phyloP scores from a whole-genome alignment of 2,329 filamentous ascomycete species.

The Paecilomyces formosus region DNA sequence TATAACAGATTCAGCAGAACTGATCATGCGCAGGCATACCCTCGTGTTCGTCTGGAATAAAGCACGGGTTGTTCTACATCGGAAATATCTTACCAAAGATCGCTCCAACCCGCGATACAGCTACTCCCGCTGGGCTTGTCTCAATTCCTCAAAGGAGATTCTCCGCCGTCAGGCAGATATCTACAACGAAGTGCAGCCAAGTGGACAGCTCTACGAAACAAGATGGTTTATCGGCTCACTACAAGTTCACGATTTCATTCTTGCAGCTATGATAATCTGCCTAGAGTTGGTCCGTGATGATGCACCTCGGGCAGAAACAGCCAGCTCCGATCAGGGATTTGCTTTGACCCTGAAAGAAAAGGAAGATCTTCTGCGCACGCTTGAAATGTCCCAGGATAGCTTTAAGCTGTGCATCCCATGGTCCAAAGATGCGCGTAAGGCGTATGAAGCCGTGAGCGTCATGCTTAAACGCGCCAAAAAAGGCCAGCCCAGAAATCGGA shows the following conservation, averaged over 20 bases:
- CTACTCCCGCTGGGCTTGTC: conserved; percentile 37
- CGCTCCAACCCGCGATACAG: conserved; percentile 24
- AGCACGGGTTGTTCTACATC: conserved; percentile 43
- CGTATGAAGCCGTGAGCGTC: conserved; percentile 6
- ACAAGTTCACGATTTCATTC: conserved; percentile 51
- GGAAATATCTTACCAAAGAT: conserved; percentile 38
- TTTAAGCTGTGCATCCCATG: conserved; percentile 5
- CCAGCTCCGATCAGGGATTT: not conserved
- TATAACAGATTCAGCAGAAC: conserved; percentile 38
- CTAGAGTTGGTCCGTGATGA: conserved; percentile 23
- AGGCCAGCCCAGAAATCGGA: not conserved
- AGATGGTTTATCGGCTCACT: conserved; percentile 52
- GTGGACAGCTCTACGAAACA: conserved; percentile 43
- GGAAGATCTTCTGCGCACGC: conserved; percentile 1
- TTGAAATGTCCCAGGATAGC: conserved; percentile 5
- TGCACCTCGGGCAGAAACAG: not conserved
- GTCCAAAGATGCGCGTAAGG: conserved; percentile 6
- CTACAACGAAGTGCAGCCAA: conserved; percentile 43
- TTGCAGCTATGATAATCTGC: conserved; percentile 53
- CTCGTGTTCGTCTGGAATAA: conserved; percentile 44
- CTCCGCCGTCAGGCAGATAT: conserved; percentile 42
- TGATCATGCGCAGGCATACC: conserved; percentile 46
- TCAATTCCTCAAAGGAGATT: conserved; percentile 39
- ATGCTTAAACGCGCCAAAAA: conserved; percentile 8
- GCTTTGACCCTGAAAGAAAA: not conserved